These are phyloP conservation scores for Akebia trifoliata DNA, from an alignment of 164 flowering plant species.

Conservation along the genomic window DNA sequence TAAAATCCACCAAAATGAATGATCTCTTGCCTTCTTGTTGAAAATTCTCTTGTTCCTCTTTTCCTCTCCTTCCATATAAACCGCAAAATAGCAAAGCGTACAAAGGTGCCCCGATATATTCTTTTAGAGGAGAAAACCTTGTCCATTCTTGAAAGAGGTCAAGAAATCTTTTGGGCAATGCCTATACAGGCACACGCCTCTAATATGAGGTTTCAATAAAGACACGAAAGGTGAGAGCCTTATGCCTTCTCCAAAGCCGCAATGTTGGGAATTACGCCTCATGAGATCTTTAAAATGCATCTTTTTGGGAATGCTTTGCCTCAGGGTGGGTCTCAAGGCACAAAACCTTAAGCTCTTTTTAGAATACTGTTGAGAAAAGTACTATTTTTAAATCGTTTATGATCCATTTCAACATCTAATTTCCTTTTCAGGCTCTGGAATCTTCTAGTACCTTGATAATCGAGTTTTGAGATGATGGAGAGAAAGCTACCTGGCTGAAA, in stretches of 20 bases:
- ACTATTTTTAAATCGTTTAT: neutral
- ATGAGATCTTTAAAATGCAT: neutral
- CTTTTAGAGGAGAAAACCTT: no score
- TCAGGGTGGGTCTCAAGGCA: neutral
- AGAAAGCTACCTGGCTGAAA: constrained; percentile 71
- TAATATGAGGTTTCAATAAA: no score
- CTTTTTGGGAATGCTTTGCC: neutral
- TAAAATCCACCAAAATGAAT: no score
- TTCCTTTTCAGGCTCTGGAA: constrained; percentile 69
- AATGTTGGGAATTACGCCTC: neutral
- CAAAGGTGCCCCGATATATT: no score
- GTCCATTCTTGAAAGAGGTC: no score
- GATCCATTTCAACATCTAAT: neutral
- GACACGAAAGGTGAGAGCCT: neutral
- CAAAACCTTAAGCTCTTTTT: neutral
- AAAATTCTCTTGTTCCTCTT: no score
- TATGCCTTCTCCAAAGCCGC: neutral
- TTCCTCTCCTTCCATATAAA: no score
- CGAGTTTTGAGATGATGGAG: constrained; percentile 62
- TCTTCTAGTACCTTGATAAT: constrained; percentile 79
- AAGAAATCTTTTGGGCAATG: no score
- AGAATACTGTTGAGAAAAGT: neutral
- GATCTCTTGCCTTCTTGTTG: no score
- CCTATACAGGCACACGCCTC: no score
- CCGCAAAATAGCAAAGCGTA: no score